Percentiles rank a stretch among this genome's conserved stretches.
Evolutionary conservation across 2,329 filamentous ascomycete species (phyloP).

Genomic region (Phaeosphaeria sp.): DNA sequence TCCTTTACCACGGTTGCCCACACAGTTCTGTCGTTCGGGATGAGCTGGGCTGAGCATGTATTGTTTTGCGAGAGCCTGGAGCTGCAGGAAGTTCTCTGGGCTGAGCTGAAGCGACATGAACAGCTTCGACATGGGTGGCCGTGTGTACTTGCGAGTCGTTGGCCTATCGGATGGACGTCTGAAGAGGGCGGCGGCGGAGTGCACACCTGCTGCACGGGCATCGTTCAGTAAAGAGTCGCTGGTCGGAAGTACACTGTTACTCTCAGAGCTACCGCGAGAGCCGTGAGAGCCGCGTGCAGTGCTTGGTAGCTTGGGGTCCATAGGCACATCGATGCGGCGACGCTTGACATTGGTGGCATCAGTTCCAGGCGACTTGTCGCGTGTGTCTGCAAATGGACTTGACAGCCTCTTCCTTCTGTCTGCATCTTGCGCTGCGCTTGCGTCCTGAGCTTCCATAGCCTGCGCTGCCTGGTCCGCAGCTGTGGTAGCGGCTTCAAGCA

Average conservation of each 20-base stretch:
- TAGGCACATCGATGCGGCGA: slow-evolving; percentile 22
- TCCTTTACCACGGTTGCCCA: slow-evolving; percentile 62
- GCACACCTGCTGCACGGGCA: slow-evolving; percentile 58
- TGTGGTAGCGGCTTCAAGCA: slow-evolving; percentile 47
- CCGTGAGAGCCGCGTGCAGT: slow-evolving; percentile 3
- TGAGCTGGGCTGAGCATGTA: slow-evolving; percentile 65
- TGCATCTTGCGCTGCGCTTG: slow-evolving; percentile 11
- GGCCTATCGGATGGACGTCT: slow-evolving; percentile 49
- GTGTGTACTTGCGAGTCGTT: slow-evolving; percentile 62
- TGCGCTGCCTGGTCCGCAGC: slow-evolving; percentile 37
- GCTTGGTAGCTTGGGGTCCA: slow-evolving; percentile 19
- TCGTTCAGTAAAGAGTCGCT: slow-evolving; percentile 40
- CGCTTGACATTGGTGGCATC: slow-evolving; percentile 26
- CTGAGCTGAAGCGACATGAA: slow-evolving; percentile 63
- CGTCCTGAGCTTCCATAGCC: slow-evolving; percentile 17
- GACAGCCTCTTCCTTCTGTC: slow-evolving; percentile 38
- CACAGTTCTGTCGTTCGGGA: slow-evolving; percentile 63
- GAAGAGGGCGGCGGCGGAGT: slow-evolving; percentile 61
- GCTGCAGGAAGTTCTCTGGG: slow-evolving; percentile 62
- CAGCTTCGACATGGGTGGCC: slow-evolving; percentile 65
- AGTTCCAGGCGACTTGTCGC: slow-evolving; percentile 3
- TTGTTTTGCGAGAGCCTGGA: slow-evolving; percentile 62
- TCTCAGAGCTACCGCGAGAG: slow-evolving; percentile 5
- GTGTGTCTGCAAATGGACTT: slow-evolving; percentile 14
- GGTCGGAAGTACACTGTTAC: slow-evolving; percentile 19